A percentile compares a stretch with the other conserved stretches of the same genome.
These are phyloP conservation scores for Globisporangium viniferum DNA, from an alignment of 352 stramenopile genomes.

Conservation along the genomic window DNA sequence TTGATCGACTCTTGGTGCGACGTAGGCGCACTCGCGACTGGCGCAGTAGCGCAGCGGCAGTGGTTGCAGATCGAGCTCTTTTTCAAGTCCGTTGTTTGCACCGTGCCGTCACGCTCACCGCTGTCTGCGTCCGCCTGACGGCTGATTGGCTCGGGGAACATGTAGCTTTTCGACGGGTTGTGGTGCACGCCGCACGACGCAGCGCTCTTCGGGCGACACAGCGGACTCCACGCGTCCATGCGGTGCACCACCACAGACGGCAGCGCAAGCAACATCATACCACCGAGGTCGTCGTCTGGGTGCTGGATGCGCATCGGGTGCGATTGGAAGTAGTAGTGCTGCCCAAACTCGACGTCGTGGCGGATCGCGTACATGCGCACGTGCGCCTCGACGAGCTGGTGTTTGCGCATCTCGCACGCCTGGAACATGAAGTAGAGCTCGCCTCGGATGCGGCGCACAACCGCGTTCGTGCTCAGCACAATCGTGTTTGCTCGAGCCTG, in stretches of 20 bases:
- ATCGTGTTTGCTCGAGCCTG: constrained; percentile 92
- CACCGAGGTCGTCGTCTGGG: constrained; percentile 91
- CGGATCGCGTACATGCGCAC: constrained; percentile 93
- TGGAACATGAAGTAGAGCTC: constrained; percentile 94
- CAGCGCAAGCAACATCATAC: constrained; percentile 85
- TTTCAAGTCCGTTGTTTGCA: constrained; percentile 22
- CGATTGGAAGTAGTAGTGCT: constrained; percentile 89
- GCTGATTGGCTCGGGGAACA: constrained; percentile 66
- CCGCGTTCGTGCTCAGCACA: constrained; percentile 91
- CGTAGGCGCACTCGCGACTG: constrained; percentile 16
- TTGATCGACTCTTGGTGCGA: constrained; percentile 36
- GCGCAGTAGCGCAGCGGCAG: constrained; percentile 38
- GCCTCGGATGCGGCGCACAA: constrained; percentile 86
- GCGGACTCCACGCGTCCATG: constrained; percentile 89
- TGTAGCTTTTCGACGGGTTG: constrained; percentile 54
- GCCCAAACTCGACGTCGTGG: constrained; percentile 57
- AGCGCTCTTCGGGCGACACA: constrained; percentile 70
- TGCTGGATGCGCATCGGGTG: constrained; percentile 93
- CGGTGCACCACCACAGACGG: constrained; percentile 93
- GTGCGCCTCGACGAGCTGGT: constrained; percentile 94
- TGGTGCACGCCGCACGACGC: constrained; percentile 53
- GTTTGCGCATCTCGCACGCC: constrained; percentile 89
- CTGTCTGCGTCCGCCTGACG: constrained; percentile 59
- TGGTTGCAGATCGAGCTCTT: constrained; percentile 33
- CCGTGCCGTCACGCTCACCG: constrained; percentile 52